phyloP scores from a whole-genome alignment of 352 stramenopile genomes.

The Pythium oligandrum region DNA sequence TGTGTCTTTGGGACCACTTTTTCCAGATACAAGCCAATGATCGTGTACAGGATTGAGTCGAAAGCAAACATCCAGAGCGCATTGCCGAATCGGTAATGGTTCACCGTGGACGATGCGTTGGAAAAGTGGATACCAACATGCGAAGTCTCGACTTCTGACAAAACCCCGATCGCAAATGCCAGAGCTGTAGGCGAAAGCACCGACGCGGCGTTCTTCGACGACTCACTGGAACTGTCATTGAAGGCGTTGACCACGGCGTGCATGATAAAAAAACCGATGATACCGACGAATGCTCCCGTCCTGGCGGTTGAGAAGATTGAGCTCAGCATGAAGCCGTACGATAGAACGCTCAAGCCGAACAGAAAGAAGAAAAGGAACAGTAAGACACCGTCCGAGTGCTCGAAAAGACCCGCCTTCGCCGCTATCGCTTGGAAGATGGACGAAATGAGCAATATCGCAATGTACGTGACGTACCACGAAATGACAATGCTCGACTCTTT shows the following conservation, averaged over 20 bases:
- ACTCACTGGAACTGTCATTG: conserved; percentile 13
- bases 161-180: conserved; percentile 37
- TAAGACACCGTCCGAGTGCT: conserved; percentile 11
- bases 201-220: conserved; percentile 28
- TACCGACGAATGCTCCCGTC: conserved; percentile 61
- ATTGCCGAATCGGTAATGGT: conserved; percentile 54
- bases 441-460: conserved; percentile 67
- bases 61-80: conserved; percentile 73
- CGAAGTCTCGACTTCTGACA: conserved; percentile 31
- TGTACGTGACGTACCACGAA: conserved; percentile 86
- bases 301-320: conserved; percentile 30
- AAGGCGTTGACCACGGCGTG: conserved; percentile 24
- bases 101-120: conserved; percentile 27
- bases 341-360: conserved; percentile 21
- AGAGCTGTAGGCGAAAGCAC: conserved; percentile 39
- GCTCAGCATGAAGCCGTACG: conserved; percentile 28
- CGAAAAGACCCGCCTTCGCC: conserved; percentile 29
- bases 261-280: conserved; percentile 21
- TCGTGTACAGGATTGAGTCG: conserved; percentile 84
- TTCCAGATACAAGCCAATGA: conserved; percentile 90
- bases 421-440: conserved; percentile 46
- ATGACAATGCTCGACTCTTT: conserved; percentile 60
- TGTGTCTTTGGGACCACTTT: conserved; percentile 90
- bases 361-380: conserved; percentile 33
- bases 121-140: conserved; percentile 36